phyloP scores from a whole-genome alignment of 192 early-diverging fungal species.

The Fimicolochytrium jonesii region DNA sequence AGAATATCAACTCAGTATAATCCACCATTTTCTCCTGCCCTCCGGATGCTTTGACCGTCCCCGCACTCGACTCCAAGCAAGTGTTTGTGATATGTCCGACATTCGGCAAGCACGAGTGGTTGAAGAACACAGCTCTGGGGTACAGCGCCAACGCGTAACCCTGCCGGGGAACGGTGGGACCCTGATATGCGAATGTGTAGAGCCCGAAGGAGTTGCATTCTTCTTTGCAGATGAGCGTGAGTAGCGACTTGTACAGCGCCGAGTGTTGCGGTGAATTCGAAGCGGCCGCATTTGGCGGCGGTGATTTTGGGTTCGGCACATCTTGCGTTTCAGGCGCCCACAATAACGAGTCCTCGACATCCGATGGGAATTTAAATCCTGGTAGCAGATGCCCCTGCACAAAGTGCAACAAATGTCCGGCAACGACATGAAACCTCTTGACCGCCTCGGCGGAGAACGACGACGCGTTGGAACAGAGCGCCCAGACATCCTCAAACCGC shows the following conservation, averaged over 20 bases:
- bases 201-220: slow-evolving; percentile 53
- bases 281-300: too few relatives aligned
- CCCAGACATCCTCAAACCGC: slow-evolving; percentile 8
- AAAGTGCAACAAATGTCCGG: background rate
- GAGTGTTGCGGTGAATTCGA: background rate
- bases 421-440: background rate
- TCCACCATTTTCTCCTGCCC: background rate
- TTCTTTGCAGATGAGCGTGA: slow-evolving; percentile 43
- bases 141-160: slow-evolving; percentile 39
- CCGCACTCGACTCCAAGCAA: background rate
- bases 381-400: background rate
- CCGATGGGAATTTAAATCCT: slow-evolving; percentile 1
- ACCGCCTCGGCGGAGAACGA: slow-evolving; percentile 11
- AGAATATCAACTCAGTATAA: slow-evolving; percentile 33
- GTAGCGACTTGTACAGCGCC: background rate
- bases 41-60: background rate
- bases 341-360: background rate
- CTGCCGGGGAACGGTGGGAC: slow-evolving; percentile 24
- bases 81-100: slow-evolving; percentile 24
- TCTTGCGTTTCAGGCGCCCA: background rate
- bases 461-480: slow-evolving; percentile 17
- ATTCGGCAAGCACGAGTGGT: slow-evolving; percentile 47
- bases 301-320: background rate
- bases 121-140: slow-evolving; percentile 46
- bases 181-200: slow-evolving; percentile 32